Evolutionary conservation across 495 filamentous ascomycete species (phyloP), one percentile per base, ranked within the genome.

Genomic region (Hypoxylon crocopeplum): DNA sequence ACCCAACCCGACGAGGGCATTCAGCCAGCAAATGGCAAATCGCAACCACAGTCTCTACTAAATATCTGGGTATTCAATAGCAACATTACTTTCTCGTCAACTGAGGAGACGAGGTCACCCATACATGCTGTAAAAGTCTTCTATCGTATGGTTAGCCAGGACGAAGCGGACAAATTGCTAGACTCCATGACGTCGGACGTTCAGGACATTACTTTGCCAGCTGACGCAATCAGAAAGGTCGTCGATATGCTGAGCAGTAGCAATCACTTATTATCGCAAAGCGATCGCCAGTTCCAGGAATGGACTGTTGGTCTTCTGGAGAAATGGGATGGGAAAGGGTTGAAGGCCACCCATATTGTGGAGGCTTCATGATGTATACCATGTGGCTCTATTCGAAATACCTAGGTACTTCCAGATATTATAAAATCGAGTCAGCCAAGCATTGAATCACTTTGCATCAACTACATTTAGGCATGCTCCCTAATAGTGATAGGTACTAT

Each of bases 21-120:
- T 52, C 17, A 32, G 53, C 25, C 53, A 58, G 12, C 30, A 59
- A 33, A 62, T 48, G 19, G 36, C 56, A 25, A 48, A 57, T 2
- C 57, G 46, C 16, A 56, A 55, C 5, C 56, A 38, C 34, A 49
- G 56, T 16, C 56, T 34, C 16, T 76, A 19, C 62, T 80, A 24
- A 72, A 83, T 39, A 54, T 83, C 8, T 93, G 90, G 90, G 78
- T 89, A 8, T 87, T 93, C 59, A 91, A 87, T 51, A 81, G 82
- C 15, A 79, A 87, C 59, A 79, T 92, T 19, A 72, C 77, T 6
- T 93, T 88, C 59, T 83, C 79, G 13, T 79, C 82, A 0, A 75
- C 71, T 24, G 59, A 71, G 20, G 74, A 76, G 41, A 72, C 76
- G n/a, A 49, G 25, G 2, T 61, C 64, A 13, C 65, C 68, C 13